Conservation (phyloP, 345 rosid genomes). For the Eucalyptus sp. region DNA sequence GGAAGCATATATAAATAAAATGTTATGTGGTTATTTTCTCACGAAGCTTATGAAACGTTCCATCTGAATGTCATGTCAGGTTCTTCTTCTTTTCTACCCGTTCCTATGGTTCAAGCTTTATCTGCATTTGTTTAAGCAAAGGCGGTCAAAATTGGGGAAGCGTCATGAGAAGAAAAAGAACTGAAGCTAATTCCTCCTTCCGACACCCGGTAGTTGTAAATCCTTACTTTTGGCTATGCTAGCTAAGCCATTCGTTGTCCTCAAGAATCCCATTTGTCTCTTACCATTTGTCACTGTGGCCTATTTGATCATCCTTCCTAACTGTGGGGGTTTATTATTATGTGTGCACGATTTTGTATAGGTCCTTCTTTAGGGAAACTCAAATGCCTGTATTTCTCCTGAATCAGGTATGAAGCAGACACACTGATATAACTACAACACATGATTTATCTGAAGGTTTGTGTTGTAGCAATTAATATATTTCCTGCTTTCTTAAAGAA, state of each 20-base stretch:
- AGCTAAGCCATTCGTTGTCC: background rate
- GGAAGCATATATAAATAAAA: background rate
- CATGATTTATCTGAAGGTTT: background rate
- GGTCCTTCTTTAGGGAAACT: background rate
- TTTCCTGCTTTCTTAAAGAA: background rate
- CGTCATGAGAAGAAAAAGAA: constrained; percentile 33
- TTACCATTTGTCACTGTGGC: background rate
- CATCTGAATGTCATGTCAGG: constrained; percentile 23
- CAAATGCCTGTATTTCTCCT: background rate
- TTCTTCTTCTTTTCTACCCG: constrained; percentile 49
- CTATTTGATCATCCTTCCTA: background rate
- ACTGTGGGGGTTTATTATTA: background rate
- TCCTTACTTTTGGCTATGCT: background rate
- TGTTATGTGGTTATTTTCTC: background rate
- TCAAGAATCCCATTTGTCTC: background rate
- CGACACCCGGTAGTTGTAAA: background rate
- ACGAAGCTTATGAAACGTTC: background rate
- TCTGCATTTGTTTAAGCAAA: constrained; percentile 61
- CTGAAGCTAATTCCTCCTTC: constrained; percentile 10
- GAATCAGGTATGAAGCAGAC: background rate
- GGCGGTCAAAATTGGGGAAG: constrained; percentile 48
- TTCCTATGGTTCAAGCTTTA: constrained; percentile 72
- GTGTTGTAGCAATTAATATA: background rate
- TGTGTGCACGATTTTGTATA: background rate
- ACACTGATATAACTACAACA: background rate